Evolutionary conservation across 305 asterid genomes (phyloP).

Genomic region (Fraxinus nigra): DNA sequence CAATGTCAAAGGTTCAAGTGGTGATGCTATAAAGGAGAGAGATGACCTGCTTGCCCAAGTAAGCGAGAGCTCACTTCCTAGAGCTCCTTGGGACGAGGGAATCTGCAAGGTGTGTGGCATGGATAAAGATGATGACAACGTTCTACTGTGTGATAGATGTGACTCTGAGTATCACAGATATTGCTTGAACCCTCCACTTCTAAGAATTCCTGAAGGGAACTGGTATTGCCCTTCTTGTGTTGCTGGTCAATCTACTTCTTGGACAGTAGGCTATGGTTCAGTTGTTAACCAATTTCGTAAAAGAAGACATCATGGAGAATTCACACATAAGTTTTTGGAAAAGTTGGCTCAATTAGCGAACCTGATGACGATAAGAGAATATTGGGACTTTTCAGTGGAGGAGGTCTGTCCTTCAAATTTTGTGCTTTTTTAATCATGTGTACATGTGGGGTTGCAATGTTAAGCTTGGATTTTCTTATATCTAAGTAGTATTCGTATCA

Average conservation of each 20-base stretch:
- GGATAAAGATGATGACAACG: slow-evolving; percentile 92
- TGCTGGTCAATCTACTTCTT: slow-evolving; percentile 42
- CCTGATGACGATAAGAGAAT: slow-evolving; percentile 70
- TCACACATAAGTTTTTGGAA: slow-evolving; percentile 47
- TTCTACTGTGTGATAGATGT: slow-evolving; percentile 87
- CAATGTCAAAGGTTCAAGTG: slow-evolving; percentile 32
- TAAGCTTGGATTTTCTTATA: background rate
- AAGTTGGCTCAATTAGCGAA: slow-evolving; percentile 59
- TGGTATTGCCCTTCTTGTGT: slow-evolving; percentile 98
- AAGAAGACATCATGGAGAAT: slow-evolving; percentile 48
- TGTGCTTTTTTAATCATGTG: slow-evolving; percentile 7
- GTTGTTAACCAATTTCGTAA: slow-evolving; percentile 33
- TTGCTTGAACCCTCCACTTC: slow-evolving; percentile 93
- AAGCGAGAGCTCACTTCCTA: slow-evolving; percentile 65
- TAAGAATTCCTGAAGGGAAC: slow-evolving; percentile 78
- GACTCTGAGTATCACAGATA: slow-evolving; percentile 92
- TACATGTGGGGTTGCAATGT: background rate
- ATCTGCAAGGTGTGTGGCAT: slow-evolving; percentile 91
- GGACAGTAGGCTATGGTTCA: slow-evolving; percentile 36
- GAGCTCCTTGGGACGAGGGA: slow-evolving; percentile 99
- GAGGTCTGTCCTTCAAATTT: slow-evolving; percentile 55
- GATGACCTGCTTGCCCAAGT: slow-evolving; percentile 55
- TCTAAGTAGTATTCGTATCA: background rate
- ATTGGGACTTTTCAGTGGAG: slow-evolving; percentile 77
- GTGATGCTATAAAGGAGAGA: slow-evolving; percentile 59